Base-by-base conservation (phyloP, 2,329 filamentous ascomycete species). In the Xenoacremonium recifei region DNA sequence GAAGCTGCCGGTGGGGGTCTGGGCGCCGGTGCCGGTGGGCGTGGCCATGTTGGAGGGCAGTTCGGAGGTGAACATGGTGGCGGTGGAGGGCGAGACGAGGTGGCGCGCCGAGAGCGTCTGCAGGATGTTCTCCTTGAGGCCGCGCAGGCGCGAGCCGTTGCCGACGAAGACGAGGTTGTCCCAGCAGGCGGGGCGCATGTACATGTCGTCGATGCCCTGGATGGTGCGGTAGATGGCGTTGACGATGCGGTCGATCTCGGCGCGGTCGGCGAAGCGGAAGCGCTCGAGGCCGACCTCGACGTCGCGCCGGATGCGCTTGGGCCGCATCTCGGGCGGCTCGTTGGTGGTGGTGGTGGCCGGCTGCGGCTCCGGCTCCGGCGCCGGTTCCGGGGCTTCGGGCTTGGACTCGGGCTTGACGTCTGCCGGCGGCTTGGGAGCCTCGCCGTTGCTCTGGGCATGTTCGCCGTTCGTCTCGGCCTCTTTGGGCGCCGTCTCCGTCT, bases 21-120 rank as follows among this genome's bases (percentile, higher is more conserved):
- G 93, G 13, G 90, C 82, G 23, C 92, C 92, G 1, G 92, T 97
- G 16, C 89, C 91, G 10, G 86, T 79, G 2, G 93, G 93, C 0
- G 93, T 97, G 21, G 88, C 90, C 61, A 96, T 80, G 67, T 93
- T 92, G 7, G 90, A 96, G 6, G 93, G 93, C 27, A 97, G 82
- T 66, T 99, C 93, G 17, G 90, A 96, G 25, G 91, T 96, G 75
- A 97, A 97, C 59, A 97, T 97, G 31, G 91, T 96, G 37, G 89
- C 90, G 2, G 89, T 92, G 20, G 86, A 91, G 0, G 93, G 93
- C 2, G 91, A 95, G 53, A 99, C 84, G 40, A 96, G 79, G 64
- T 96, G 93, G 51, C 91, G 90, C 36, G 84, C 79, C 27, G 80
- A 80, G 25, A 99, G 79, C 0, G 84, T 90, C 55, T 86, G 79